Percentiles rank a stretch among this genome's conserved stretches.
Conservation (phyloP, 169 alveolate species). For the Toxoplasma gondii region DNA sequence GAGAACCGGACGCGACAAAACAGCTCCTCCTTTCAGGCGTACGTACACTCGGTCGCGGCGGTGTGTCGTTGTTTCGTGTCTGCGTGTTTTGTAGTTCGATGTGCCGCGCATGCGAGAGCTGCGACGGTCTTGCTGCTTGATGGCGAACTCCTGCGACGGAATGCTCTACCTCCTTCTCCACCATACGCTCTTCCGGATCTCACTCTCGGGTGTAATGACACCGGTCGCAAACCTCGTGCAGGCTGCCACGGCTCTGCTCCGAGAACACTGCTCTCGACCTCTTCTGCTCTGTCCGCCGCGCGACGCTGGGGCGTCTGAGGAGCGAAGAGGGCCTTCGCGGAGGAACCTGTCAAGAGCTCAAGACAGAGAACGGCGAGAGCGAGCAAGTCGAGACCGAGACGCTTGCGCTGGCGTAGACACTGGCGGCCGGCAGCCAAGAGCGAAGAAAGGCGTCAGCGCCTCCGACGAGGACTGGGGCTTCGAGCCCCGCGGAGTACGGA, state of each 20-base stretch:
- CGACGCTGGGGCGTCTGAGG: background rate
- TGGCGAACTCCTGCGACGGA: slow-evolving; percentile 25
- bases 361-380: background rate
- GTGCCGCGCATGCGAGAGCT: slow-evolving; percentile 24
- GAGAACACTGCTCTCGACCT: background rate
- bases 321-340: background rate
- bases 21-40: too few species aligned
- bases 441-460: background rate
- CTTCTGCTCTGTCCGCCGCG: background rate
- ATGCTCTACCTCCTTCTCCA: slow-evolving; percentile 29
- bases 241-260: background rate
- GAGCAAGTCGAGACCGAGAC: too few species aligned
- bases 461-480: too few species aligned
- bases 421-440: background rate
- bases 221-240: slow-evolving; percentile 40
- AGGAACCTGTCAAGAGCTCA: background rate
- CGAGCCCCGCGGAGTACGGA: too few species aligned
- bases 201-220: slow-evolving; percentile 36
- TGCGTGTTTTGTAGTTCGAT: background rate
- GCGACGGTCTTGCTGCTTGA: slow-evolving; percentile 22
- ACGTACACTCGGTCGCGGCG: background rate
- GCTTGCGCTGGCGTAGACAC: background rate
- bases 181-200: slow-evolving; percentile 25
- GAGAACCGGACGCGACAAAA: too few species aligned
- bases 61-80: background rate